These are phyloP conservation scores for Centrapalus pauciflorus DNA, from an alignment of 129 eudicot species.

Conservation along the genomic window DNA sequence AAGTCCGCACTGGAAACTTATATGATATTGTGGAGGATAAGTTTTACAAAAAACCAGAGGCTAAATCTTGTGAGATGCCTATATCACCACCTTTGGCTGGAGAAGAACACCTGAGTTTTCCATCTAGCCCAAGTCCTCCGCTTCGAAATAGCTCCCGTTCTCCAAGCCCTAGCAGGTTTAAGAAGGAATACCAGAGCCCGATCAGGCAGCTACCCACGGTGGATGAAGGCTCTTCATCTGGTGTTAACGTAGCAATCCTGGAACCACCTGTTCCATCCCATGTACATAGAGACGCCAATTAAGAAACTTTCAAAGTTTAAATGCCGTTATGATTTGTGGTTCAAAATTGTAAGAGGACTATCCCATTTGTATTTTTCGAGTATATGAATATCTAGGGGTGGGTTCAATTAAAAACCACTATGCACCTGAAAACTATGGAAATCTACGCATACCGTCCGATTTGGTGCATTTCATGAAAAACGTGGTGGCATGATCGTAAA, in stretches of 20 bases:
- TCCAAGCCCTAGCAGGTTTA: slow-evolving; percentile 9
- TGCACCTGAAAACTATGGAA: too few species aligned
- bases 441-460: too few species aligned
- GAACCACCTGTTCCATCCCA: slow-evolving; percentile 46
- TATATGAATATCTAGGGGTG: neutral
- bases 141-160: too few species aligned
- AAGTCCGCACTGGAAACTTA: slow-evolving; percentile 44
- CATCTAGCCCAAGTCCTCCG: slow-evolving; percentile 13
- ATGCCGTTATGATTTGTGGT: neutral
- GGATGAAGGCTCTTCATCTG: slow-evolving; percentile 41
- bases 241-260: slow-evolving; percentile 37
- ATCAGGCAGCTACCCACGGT: slow-evolving; percentile 26
- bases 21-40: slow-evolving; percentile 37
- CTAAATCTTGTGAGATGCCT: neutral
- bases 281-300: slow-evolving; percentile 39
- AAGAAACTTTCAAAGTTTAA: neutral
- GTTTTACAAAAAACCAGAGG: slow-evolving; percentile 17
- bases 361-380: neutral
- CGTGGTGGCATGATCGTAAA: too few species aligned
- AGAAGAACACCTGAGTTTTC: slow-evolving; percentile 10
- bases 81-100: slow-evolving; percentile 40
- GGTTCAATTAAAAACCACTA: too few species aligned
- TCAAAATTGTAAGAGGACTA: neutral
- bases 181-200: slow-evolving; percentile 31
- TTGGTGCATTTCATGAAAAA: too few species aligned